Conservation (phyloP, 768 basidiomycete genomes). For the Cystoderma amianthinum region DNA sequence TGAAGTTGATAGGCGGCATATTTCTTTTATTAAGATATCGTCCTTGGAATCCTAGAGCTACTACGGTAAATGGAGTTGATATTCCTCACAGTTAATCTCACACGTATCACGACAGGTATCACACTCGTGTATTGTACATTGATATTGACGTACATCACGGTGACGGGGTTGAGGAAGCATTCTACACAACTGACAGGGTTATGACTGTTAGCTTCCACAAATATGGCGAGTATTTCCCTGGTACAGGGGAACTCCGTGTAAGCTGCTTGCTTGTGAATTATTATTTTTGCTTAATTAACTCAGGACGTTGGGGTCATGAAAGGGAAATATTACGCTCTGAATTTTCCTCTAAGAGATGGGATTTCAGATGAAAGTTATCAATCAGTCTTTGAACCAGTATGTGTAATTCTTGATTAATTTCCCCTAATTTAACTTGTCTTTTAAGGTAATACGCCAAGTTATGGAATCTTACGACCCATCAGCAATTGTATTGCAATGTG, state of each 20-base stretch:
- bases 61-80: conserved; percentile 77
- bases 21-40: conserved; percentile 70
- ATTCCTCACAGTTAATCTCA: conserved; percentile 1
- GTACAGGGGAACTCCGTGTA: conserved; percentile 93
- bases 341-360: conserved; percentile 93
- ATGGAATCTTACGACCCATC: conserved; percentile 94
- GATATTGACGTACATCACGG: conserved; percentile 99
- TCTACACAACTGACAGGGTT: conserved; percentile 97
- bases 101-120: conserved; percentile 53
- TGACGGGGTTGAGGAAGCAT: conserved; percentile 98
- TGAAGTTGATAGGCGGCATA: too few species aligned
- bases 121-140: conserved; percentile 91
- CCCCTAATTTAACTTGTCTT: not conserved
- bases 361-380: conserved; percentile 94
- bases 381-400: conserved; percentile 90
- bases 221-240: conserved; percentile 98
- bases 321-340: conserved; percentile 90
- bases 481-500: conserved; percentile 95
- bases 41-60: conserved; percentile 92
- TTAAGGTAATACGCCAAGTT: conserved; percentile 83
- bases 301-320: conserved; percentile 92
- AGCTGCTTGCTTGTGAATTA: conserved; percentile 13
- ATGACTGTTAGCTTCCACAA: conserved; percentile 99
- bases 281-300: conserved; percentile 6
- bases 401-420: conserved; percentile 14